Percentiles rank a stretch among this genome's conserved stretches.
phyloP scores from a whole-genome alignment of 2,329 filamentous ascomycete species.

The Diplocarpon mali region DNA sequence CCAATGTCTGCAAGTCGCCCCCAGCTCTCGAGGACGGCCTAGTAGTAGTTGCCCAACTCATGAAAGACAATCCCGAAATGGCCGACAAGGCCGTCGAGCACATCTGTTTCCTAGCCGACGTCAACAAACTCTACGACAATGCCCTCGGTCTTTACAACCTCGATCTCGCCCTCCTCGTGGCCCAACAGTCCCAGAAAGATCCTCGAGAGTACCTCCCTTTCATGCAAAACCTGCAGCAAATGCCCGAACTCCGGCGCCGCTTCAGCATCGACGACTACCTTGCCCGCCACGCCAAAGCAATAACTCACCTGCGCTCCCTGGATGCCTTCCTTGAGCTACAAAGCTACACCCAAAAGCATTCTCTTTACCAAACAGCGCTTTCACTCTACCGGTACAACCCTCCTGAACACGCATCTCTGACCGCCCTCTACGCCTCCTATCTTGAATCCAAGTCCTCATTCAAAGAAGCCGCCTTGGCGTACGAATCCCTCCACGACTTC shows the following conservation, averaged over 20 bases:
- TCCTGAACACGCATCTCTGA: constrained; percentile 54
- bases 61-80: constrained; percentile 53
- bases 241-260: constrained; percentile 57
- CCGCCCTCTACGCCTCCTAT: constrained; percentile 66
- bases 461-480: constrained; percentile 80
- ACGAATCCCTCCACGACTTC: constrained; percentile 74
- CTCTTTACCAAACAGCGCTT: constrained; percentile 67
- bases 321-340: constrained; percentile 68
- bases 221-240: constrained; percentile 71
- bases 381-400: constrained; percentile 75
- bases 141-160: constrained; percentile 86
- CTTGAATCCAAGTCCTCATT: constrained; percentile 66
- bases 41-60: constrained; percentile 63
- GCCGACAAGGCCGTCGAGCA: constrained; percentile 89
- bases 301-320: constrained; percentile 63
- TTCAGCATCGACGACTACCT: constrained; percentile 89
- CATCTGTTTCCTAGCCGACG: constrained; percentile 93
- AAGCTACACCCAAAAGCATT: constrained; percentile 66
- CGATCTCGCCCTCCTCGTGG: constrained; percentile 78
- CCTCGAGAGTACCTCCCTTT: constrained; percentile 93
- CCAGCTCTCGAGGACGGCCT: constrained; percentile 83
- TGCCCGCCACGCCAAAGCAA: constrained; percentile 62
- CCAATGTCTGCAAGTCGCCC: constrained; percentile 86
- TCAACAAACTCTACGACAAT: constrained; percentile 83
- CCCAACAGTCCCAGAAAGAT: constrained; percentile 92